Base-by-base conservation (phyloP, 192 early-diverging fungal species). In the Dispira parvispora region DNA sequence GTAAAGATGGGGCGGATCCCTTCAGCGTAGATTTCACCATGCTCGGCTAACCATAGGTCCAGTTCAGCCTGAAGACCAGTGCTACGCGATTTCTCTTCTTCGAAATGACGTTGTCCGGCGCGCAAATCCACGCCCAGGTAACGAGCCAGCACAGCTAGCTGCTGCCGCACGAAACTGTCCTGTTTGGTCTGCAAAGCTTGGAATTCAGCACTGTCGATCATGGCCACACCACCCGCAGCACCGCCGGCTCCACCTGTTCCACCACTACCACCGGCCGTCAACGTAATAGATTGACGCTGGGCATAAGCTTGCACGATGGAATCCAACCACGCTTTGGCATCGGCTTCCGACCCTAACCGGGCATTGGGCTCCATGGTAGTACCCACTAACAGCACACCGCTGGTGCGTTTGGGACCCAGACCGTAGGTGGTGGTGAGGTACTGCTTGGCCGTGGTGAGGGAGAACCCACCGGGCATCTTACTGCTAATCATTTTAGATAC, bases 391-490 rank as follows among this genome's bases (percentile, higher is more conserved):
- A 94, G 69, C 38, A 82, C 78, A 52, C 73, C 88, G 25, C 91
- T 83, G 52, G 80, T 78, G 32, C 93, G 80, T 67, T 83, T 76
- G 55, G 81, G 65, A 11, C 88, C 89, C 10, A 96, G 73, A 11
- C 91, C 88, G 68, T 83, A 87, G 26, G 84, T 77, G 50, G 65
- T 67, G 50, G 75, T 62, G 49, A 96, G 73, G 71, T 92, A 79
- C 16, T 77, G 69, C 78, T 90, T 86, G 64, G 88, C 88, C 53
- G 81, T 78, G 21, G 81, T 78, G 57, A 87, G 80, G n/a, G 79
- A 81, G 73, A 88, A 89, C 53, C 91, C 90, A 75, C 86, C 91
- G 55, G 93, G 90, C 88, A 96, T 90, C 80, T 96, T 96, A 71
- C 80, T 75, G 60, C 75, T 68, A 43, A 96, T 75, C 78, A 96